Evolutionary conservation across 2,329 filamentous ascomycete genomes (phyloP), one percentile per base, ranked within the genome.

Genomic region (Colletotrichum kahawae): DNA sequence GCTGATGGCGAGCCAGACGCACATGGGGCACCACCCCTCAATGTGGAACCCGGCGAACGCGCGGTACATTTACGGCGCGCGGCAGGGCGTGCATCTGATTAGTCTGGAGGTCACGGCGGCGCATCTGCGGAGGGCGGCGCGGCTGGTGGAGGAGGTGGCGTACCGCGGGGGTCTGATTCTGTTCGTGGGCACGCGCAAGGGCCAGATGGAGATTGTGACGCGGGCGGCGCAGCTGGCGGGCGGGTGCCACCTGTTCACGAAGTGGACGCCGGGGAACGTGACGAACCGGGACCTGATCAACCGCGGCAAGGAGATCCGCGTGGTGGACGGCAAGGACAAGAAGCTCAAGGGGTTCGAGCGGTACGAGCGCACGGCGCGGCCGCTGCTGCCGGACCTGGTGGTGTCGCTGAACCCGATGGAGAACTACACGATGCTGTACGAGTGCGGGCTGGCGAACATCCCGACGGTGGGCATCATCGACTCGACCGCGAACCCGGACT

Each of bases 381-480:
- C 93, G 7, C 83, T 98, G 59, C 91, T 94, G 79, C 97, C 97
- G 0, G 97, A 99, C 83, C 86, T 99, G 74, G 96, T 99, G 2
- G 92, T 99, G 14, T 97, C 95, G 82, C 82, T 99, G 80, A 99
- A 98, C 83, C 96, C 96, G 13, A 82, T 96, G 72, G 97, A 99
- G 88, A 98, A 99, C 84, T 95, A 94, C 81, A 92, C 95, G 8
- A 83, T 98, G 83, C 88, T 99, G 81, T 95, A 97, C 84, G 97
- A 99, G 88, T 98, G 97, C 83, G 95, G 94, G 1, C 83, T 95
- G 73, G 93, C 95, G 82, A 95, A 93, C 81, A 94, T 99, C 72
- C 97, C 97, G 1, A 98, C 97, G 0, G 97, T 99, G 80, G 97
- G 96, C 62, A 90, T 99, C 73, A 94, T 98, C 78, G 97, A 99